Evolutionary conservation across 768 basidiomycete species (phyloP).

Genomic region (Suillus decipiens): DNA sequence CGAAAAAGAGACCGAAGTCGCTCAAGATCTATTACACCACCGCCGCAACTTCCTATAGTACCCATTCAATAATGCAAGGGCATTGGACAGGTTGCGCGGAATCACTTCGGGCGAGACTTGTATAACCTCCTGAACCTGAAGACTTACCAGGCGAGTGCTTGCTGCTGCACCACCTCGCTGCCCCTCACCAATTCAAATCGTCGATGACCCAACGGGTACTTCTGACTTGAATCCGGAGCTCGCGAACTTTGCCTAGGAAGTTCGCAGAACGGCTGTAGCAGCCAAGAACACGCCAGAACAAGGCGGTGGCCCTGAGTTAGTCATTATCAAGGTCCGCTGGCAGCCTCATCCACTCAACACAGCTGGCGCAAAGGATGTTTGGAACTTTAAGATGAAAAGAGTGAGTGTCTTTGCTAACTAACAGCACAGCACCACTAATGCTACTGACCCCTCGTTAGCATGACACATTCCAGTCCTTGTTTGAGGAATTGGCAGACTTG

Average conservation of each 20-base stretch:
- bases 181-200: conserved; percentile 46
- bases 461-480: conserved; percentile 65
- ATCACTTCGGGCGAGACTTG: not conserved
- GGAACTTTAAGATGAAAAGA: conserved; percentile 59
- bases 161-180: conserved; percentile 38
- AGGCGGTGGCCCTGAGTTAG: conserved; percentile 36
- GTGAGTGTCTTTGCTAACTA: conserved; percentile 37
- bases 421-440: not conserved
- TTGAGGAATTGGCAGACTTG: conserved; percentile 66
- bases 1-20: too few species aligned
- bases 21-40: conserved; percentile 76
- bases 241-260: conserved; percentile 50
- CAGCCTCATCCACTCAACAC: conserved; percentile 59
- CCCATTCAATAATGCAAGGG: conserved; percentile 49
- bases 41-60: conserved; percentile 54
- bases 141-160: conserved; percentile 47
- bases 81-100: conserved; percentile 56
- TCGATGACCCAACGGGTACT: conserved; percentile 49
- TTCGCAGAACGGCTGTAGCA: conserved; percentile 30
- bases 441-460: conserved; percentile 41
- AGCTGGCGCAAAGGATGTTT: conserved; percentile 37
- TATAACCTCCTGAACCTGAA: conserved; percentile 14
- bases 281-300: conserved; percentile 25
- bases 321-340: conserved; percentile 64
- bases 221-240: conserved; percentile 64